Evolutionary conservation across 2,329 filamentous ascomycete genomes (phyloP), one percentile per base, ranked within the genome.

Genomic region (Botrytis squamosa): DNA sequence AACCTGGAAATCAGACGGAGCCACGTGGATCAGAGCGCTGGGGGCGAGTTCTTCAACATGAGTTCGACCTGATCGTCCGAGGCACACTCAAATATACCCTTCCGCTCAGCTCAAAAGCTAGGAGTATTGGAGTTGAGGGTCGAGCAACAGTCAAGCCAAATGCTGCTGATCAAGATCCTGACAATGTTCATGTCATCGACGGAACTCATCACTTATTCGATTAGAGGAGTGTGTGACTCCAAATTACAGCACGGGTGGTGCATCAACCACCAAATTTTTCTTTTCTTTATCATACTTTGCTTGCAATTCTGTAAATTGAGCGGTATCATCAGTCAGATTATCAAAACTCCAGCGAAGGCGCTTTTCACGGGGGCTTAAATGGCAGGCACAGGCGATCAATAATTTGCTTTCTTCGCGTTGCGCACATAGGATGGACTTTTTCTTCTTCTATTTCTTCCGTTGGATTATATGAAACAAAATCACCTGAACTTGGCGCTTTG

Each of bases 51-150:
- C 86, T 98, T 69, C 90, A 97, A 77, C 93, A 98, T 82, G 93
- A 95, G 63, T 99, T 98, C 78, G 94, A 98, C 77, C 87, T 99
- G 67, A 95, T 98, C 75, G 89, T 99, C 60, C 91, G 96, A 78
- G 96, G 96, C 36, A 92, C 96, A 22, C 86, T 99, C 77, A 94
- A 95, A 80, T 99, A 99, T 73, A 78, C 78, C n/a, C 84, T 91
- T 49, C 89, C 89, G 4, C 83, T 91, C 70, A 91, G 88, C 78
- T 87, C 88, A 77, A 87, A 86, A 71, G 82, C 89, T 55, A 85
- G 88, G 76, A 90, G 87, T 76, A 87, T 88, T 14, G 85, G 87
- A 12, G 89, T 91, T 63, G 87, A 88, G 16, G 89, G 88, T 46
- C 85, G 88, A 77, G 87, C 87, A 16, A 86, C 84, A 1, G 88